Evolutionary conservation across 1,284 basidiomycete genomes (phyloP), one percentile per base, ranked within the genome.

Genomic region (Ganoderma sp.): DNA sequence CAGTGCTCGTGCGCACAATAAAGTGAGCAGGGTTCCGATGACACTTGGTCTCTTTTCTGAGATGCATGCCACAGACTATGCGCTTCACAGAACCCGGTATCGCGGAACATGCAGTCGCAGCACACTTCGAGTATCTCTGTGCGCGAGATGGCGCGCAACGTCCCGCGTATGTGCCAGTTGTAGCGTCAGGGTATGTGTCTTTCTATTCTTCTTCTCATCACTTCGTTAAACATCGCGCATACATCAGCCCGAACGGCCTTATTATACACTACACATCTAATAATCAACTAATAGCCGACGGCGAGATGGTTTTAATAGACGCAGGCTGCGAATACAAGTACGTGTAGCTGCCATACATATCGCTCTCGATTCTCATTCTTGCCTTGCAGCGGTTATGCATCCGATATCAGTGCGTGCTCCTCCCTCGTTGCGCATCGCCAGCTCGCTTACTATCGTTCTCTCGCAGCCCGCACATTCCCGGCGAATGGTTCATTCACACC

Each of bases 221-320:
- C n/a, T 37, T 59, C 34, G 34, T 22, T 69, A 56, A 52, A 32
- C 14, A 19, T 19, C 41, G 57, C 67, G 59, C 41, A 17, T 54
- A 32, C 32, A 19, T 14, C 69, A 95, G 94, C 41, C 86, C 92
- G 2, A 97, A 97, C 76, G 89, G 93, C 2, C 84, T 97, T 1
- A 91, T 95, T 43, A 96, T 98, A 70, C 96, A 98, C 75, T 98
- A 98, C 77, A 97, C 95, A 0, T 86, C 90, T 39, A 98, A 98
- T 78, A 91, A 97, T 78, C 93, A 94, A 68, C 75, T 91, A 39
- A 80, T 96, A 8, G 83, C 85, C 52, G 80, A 88, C 3, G 87
- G 84, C n/a, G 95, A 98, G 73, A 82, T 96, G 71, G 85, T 98
- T 7, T 84, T 98, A 9, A 88, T 98, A 67, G 96, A 98, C 73